Evolutionary conservation across 2,329 filamentous ascomycete genomes (phyloP).

Genomic region (Pseudocercospora eumusae): DNA sequence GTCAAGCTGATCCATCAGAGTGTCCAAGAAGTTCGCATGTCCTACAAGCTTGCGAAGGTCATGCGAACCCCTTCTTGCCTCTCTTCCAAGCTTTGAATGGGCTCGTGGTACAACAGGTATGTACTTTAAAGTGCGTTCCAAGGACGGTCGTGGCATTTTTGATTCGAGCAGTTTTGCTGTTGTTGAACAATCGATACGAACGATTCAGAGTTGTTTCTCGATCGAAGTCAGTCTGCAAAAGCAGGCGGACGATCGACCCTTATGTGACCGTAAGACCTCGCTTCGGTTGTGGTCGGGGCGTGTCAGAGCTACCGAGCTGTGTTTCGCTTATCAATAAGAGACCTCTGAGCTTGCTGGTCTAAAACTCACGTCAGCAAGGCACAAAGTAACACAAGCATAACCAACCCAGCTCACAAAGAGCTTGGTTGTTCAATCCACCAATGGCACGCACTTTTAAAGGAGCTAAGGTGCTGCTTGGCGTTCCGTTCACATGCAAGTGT

Average conservation of each 20-base stretch:
- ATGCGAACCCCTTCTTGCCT: constrained; percentile 8
- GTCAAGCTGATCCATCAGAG: constrained; percentile 8
- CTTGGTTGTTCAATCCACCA: background rate
- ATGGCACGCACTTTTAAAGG: background rate
- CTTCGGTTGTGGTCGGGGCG: background rate
- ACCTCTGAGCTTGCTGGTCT: background rate
- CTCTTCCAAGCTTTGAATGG: constrained; percentile 8
- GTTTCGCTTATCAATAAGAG: background rate
- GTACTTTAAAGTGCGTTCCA: constrained; percentile 8
- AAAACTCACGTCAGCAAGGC: constrained; percentile 6
- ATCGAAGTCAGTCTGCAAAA: background rate
- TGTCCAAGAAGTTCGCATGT: constrained; percentile 8
- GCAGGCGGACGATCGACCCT: background rate
- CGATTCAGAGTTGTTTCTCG: background rate
- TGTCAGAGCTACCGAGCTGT: background rate
- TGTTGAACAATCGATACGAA: background rate
- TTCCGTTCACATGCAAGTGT: background rate
- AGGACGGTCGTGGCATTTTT: constrained; percentile 1
- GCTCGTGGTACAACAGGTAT: constrained; percentile 9
- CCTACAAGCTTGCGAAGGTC: constrained; percentile 2
- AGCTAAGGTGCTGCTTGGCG: background rate
- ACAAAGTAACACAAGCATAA: background rate
- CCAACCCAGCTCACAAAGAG: constrained; percentile 1
- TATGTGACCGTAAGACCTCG: background rate
- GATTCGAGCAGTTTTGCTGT: background rate